phyloP scores from a whole-genome alignment of 371 early-diverging fungal species.

The Actinomortierella ambigua region DNA sequence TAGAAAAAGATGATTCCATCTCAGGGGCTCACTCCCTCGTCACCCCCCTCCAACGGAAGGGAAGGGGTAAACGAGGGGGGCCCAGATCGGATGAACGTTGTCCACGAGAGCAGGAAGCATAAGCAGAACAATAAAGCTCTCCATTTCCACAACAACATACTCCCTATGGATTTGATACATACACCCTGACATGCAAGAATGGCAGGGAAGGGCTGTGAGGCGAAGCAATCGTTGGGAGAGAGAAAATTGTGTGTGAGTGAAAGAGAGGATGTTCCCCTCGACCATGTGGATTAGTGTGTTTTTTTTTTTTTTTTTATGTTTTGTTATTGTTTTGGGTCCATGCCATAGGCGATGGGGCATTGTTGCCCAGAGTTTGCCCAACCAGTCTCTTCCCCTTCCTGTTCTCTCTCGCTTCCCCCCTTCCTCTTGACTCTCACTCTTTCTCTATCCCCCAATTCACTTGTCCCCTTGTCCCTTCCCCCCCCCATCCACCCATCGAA shows the following conservation, averaged over 20 bases:
- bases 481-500: not conserved
- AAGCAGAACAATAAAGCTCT: not conserved
- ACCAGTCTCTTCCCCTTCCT: not conserved
- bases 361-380: not conserved
- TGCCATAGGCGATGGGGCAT: not conserved
- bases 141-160: too few relatives aligned
- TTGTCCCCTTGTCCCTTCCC: constrained; percentile 2
- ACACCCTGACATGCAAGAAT: not conserved
- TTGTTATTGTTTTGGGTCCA: not conserved
- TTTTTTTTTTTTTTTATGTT: constrained; percentile 2
- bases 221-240: not conserved
- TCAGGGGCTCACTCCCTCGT: too few relatives aligned
- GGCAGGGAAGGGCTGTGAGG: constrained; percentile 1
- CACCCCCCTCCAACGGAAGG: too few relatives aligned
- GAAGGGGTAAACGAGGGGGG: not conserved
- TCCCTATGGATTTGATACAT: too few relatives aligned
- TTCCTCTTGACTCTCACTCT: not conserved
- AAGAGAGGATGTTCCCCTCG: not conserved
- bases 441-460: not conserved
- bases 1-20: not conserved
- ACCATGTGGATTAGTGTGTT: not conserved
- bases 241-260: not conserved
- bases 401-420: not conserved
- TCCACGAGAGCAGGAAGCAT: not conserved
- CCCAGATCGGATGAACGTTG: constrained; percentile 1